Percentiles rank a stretch among this genome's conserved stretches.
Evolutionary conservation across 495 filamentous ascomycete species (phyloP).

Genomic region (Podospora bellae-mahoneyi): DNA sequence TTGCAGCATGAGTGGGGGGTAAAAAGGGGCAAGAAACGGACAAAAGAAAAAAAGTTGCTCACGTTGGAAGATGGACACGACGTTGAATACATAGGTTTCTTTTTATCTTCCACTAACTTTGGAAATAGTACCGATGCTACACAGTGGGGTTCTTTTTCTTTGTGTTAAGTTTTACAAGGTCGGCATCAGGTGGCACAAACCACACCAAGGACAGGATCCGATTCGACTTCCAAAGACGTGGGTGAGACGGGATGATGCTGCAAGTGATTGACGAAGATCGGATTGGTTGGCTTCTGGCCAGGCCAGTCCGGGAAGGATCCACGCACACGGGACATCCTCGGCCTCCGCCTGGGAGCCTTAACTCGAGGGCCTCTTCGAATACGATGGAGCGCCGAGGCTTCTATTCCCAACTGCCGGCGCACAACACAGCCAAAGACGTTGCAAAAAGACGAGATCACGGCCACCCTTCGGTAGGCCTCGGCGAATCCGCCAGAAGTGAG

Average conservation of each 20-base stretch:
- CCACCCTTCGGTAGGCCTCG: background rate
- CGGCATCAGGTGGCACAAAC: background rate
- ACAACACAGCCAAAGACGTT: background rate
- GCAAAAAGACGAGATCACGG: background rate
- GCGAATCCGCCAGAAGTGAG: background rate
- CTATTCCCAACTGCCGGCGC: background rate
- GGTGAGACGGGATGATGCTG: conserved; percentile 2
- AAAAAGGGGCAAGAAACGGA: background rate
- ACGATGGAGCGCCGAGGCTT: background rate
- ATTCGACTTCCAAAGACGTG: conserved; percentile 4
- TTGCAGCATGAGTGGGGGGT: background rate
- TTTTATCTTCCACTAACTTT: background rate
- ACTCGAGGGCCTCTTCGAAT: background rate
- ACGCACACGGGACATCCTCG: background rate
- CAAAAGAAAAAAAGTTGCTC: background rate
- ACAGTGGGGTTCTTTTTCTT: background rate
- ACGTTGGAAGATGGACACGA: background rate
- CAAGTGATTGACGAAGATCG: background rate
- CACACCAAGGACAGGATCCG: background rate
- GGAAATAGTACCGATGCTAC: background rate
- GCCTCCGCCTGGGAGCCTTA: background rate
- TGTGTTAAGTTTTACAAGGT: background rate
- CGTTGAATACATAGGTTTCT: background rate
- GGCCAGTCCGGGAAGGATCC: background rate
- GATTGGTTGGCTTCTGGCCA: background rate